phyloP scores from a whole-genome alignment of 208 protist genomes.

The Trypanosoma congolense region DNA sequence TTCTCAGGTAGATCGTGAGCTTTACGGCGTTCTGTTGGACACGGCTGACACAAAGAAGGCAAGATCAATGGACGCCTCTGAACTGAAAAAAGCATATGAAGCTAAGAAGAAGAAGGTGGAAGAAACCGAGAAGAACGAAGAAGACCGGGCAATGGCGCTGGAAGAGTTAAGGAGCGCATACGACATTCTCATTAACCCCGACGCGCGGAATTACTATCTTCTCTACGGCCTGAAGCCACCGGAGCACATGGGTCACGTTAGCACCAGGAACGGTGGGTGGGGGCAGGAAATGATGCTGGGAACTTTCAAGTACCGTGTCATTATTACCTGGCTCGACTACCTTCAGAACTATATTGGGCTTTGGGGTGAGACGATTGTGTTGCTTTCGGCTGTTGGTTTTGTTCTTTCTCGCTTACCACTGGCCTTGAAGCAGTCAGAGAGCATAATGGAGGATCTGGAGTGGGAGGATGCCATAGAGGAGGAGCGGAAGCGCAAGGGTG shows the following conservation, averaged over 20 bases:
- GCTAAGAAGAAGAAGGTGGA: slow-evolving; percentile 58
- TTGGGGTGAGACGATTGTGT: slow-evolving; percentile 69
- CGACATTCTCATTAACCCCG: slow-evolving; percentile 78
- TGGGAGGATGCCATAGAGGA: slow-evolving; percentile 35
- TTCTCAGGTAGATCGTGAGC: slow-evolving; percentile 81
- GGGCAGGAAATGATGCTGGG: slow-evolving; percentile 76
- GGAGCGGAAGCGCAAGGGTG: slow-evolving; percentile 11
- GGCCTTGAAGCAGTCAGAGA: slow-evolving; percentile 49
- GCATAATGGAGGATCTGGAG: slow-evolving; percentile 68
- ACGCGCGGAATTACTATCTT: slow-evolving; percentile 85
- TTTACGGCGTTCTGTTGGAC: slow-evolving; percentile 79
- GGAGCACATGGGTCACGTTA: slow-evolving; percentile 76
- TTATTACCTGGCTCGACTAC: slow-evolving; percentile 81
- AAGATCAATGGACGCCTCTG: slow-evolving; percentile 32
- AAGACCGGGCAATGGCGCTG: slow-evolving; percentile 74
- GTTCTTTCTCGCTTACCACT: slow-evolving; percentile 60
- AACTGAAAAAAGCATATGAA: slow-evolving; percentile 75
- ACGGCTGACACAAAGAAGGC: slow-evolving; percentile 66
- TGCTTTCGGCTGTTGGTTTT: slow-evolving; percentile 41
- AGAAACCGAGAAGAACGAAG: slow-evolving; percentile 57
- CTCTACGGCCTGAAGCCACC: slow-evolving; percentile 85
- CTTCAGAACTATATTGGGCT: slow-evolving; percentile 64
- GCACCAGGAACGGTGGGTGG: slow-evolving; percentile 76
- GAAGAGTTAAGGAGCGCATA: slow-evolving; percentile 85
- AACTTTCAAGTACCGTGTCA: slow-evolving; percentile 77